These are phyloP conservation scores for Entomortierella lignicola DNA, from an alignment of 192 early-diverging fungal genomes.

Conservation along the genomic window DNA sequence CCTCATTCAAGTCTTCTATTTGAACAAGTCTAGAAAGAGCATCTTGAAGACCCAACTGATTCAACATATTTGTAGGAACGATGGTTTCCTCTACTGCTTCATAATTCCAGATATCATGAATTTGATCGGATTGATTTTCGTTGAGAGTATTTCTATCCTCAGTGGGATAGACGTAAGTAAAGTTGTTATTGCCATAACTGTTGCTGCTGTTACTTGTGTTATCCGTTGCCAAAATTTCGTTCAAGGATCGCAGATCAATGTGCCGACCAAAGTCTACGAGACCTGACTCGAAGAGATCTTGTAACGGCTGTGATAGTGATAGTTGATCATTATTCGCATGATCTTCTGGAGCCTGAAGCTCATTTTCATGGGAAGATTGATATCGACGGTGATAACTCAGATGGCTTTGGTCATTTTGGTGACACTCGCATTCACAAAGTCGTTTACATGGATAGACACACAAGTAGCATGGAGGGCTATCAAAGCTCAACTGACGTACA, in stretches of 20 bases:
- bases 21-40: constrained; percentile 8
- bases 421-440: constrained; percentile 29
- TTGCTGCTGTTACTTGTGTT: not conserved
- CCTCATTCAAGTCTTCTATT: too few relatives aligned
- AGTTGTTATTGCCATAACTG: constrained; percentile 7
- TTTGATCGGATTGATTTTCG: too few relatives aligned
- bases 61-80: not conserved
- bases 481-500: constrained; percentile 27
- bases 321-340: too few relatives aligned
- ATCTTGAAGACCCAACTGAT: constrained; percentile 5
- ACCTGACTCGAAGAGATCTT: constrained; percentile 28
- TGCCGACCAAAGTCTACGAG: constrained; percentile 33
- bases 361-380: not conserved
- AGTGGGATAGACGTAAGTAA: not conserved
- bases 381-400: not conserved
- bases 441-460: constrained; percentile 28
- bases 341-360: too few relatives aligned
- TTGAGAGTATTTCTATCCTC: too few relatives aligned
- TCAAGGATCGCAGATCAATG: constrained; percentile 21
- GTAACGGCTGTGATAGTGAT: constrained; percentile 21
- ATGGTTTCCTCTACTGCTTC: too few relatives aligned
- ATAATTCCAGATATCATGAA: too few relatives aligned
- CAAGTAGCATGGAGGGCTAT: constrained; percentile 27
- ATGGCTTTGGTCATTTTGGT: constrained; percentile 25
- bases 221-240: not conserved